These are phyloP conservation scores for Trichosporon faecale DNA, from an alignment of 1,284 basidiomycete genomes.

Conservation along the genomic window DNA sequence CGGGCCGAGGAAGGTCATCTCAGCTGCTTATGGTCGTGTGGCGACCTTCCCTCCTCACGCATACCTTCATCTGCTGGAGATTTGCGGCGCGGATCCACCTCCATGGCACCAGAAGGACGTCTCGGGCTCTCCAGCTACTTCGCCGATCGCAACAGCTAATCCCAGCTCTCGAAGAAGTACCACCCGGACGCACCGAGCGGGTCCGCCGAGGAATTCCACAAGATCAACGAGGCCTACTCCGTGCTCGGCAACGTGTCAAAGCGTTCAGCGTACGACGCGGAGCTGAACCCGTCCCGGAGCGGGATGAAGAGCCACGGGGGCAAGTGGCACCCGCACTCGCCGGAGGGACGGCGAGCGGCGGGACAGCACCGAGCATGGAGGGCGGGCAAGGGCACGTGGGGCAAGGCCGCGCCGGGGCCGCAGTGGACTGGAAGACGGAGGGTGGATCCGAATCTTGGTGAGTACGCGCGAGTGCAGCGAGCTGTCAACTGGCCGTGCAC, in stretches of 20 bases:
- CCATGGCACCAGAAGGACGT: no score
- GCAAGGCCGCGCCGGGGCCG: conserved; percentile 16
- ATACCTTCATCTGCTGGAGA: no score
- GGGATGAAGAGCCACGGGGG: not conserved
- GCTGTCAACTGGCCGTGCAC: no score
- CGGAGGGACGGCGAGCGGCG: conserved; percentile 16
- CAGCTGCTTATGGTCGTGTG: no score
- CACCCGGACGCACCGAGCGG: conserved; percentile 52
- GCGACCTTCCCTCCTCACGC: no score
- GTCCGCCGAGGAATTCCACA: conserved; percentile 41
- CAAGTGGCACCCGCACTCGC: conserved; percentile 19
- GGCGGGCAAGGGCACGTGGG: conserved; percentile 5
- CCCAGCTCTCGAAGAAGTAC: conserved; percentile 51
- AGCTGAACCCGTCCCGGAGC: not conserved
- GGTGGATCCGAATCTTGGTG: conserved; percentile 14
- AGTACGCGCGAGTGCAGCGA: not conserved
- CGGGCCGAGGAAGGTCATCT: no score
- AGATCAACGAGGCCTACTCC: conserved; percentile 50
- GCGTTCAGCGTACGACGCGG: conserved; percentile 29
- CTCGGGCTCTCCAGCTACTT: no score
- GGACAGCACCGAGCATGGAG: conserved; percentile 20
- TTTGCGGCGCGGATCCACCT: no score
- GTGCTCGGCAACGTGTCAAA: conserved; percentile 45
- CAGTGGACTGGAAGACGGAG: conserved; percentile 14
- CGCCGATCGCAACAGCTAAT: no score